Conservation (phyloP, 2,329 filamentous ascomycete genomes). For the Decorospora gaudefroyi region DNA sequence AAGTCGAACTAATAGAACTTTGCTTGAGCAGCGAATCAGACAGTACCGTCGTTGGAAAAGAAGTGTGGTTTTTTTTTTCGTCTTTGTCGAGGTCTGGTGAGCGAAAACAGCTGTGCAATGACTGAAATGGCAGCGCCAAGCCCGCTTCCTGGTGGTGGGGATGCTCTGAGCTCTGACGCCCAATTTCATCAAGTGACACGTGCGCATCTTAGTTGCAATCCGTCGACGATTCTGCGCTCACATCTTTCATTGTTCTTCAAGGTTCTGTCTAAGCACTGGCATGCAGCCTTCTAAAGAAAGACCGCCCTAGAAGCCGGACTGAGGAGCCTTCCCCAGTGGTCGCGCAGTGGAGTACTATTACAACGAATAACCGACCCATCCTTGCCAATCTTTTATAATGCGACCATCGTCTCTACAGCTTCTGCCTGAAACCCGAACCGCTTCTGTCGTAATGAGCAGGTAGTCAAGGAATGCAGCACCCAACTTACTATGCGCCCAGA, state of each 20-base stretch:
- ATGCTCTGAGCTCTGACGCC: slow-evolving; percentile 19
- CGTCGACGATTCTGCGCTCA: background rate
- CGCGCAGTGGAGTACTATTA: too few species aligned
- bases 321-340: too few species aligned
- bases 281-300: too few species aligned
- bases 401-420: slow-evolving; percentile 24
- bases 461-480: too few species aligned
- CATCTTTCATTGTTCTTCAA: background rate
- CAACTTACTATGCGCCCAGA: slow-evolving; percentile 61
- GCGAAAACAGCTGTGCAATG: slow-evolving; percentile 21
- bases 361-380: background rate
- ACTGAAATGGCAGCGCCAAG: slow-evolving; percentile 25
- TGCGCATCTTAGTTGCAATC: slow-evolving; percentile 19
- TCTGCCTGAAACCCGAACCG: slow-evolving; percentile 30
- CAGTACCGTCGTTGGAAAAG: slow-evolving; percentile 1
- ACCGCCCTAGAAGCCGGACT: too few species aligned
- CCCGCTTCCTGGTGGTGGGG: slow-evolving; percentile 18
- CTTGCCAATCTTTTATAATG: background rate
- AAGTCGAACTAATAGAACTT: slow-evolving; percentile 2
- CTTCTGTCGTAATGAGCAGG: slow-evolving; percentile 44
- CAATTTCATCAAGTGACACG: slow-evolving; percentile 28
- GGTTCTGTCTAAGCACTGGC: too few species aligned
- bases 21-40: slow-evolving; percentile 1
- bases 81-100: slow-evolving; percentile 24
- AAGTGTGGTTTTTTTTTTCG: slow-evolving; percentile 4